Conservation (phyloP, 2,329 filamentous ascomycete genomes). For the Calonectria pseudoreteaudii region DNA sequence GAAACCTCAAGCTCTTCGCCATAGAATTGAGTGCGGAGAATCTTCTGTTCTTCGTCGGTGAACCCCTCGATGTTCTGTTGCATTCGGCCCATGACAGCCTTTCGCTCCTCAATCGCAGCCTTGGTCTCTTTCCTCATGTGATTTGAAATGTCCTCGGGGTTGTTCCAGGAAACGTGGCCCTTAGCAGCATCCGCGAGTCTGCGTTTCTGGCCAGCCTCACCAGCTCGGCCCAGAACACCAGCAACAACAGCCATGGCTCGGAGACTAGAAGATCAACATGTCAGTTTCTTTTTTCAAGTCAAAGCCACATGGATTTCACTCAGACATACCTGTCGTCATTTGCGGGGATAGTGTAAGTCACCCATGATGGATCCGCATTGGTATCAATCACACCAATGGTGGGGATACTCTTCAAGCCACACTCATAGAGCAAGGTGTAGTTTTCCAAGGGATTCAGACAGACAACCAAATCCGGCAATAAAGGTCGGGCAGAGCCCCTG, state of each 20-base stretch:
- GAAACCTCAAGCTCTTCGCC: conserved; percentile 44
- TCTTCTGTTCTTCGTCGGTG: conserved; percentile 52
- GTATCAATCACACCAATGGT: conserved; percentile 97
- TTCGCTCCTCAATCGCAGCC: conserved; percentile 47
- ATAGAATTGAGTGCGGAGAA: conserved; percentile 44
- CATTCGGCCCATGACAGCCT: conserved; percentile 51
- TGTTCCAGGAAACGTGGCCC: conserved; percentile 74
- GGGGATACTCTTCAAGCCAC: conserved; percentile 86
- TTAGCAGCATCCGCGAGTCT: conserved; percentile 71
- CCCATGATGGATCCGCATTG: conserved; percentile 90
- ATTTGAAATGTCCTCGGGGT: conserved; percentile 54
- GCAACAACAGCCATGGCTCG: conserved; percentile 85
- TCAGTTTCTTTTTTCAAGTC: conserved; percentile 37
- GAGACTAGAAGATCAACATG: conserved; percentile 65
- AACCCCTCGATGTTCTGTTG: conserved; percentile 51
- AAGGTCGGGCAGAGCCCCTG: conserved; percentile 69
- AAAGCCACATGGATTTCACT: background rate
- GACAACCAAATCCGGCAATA: conserved; percentile 91
- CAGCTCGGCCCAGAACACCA: conserved; percentile 87
- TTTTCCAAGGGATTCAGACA: conserved; percentile 96
- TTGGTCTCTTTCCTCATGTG: conserved; percentile 52
- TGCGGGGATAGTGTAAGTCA: conserved; percentile 95
- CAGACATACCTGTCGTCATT: conserved; percentile 87
- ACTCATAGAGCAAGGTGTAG: conserved; percentile 90
- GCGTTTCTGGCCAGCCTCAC: conserved; percentile 78